These are phyloP conservation scores for Phaffia rhodozyma DNA, from an alignment of 1,284 basidiomycete species.

Conservation along the genomic window DNA sequence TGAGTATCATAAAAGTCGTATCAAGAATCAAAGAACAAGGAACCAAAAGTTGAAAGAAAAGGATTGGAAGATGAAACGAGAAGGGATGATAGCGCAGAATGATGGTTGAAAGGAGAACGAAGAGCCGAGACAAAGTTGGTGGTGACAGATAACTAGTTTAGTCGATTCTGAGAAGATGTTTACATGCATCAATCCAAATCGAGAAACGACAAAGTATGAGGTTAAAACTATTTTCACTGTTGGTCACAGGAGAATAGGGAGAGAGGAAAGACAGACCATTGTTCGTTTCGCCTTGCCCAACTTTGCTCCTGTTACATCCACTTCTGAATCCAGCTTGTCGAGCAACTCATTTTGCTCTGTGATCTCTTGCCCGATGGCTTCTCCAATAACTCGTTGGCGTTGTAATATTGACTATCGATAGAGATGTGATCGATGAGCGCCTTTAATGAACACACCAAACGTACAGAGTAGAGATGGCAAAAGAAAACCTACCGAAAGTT, in stretches of 20 bases:
- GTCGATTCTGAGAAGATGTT: neutral
- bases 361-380: slow-evolving; percentile 33
- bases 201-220: neutral
- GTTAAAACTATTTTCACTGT: neutral
- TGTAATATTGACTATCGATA: slow-evolving; percentile 23
- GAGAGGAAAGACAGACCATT: neutral
- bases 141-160: neutral
- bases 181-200: neutral
- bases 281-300: slow-evolving; percentile 26
- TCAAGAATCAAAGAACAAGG: too few species aligned
- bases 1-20: too few species aligned
- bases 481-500: slow-evolving; percentile 20
- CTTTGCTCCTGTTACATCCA: slow-evolving; percentile 27
- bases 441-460: too few species aligned
- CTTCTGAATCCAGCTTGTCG: slow-evolving; percentile 26
- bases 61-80: neutral
- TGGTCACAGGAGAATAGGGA: neutral
- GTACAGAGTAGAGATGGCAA: neutral
- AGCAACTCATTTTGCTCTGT: slow-evolving; percentile 32
- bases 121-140: neutral
- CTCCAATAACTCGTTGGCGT: slow-evolving; percentile 29
- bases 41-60: too few species aligned
- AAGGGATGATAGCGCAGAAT: neutral
- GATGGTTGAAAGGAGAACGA: neutral
- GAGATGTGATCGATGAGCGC: neutral